Percentiles rank a stretch among this genome's conserved stretches.
Evolutionary conservation across 805 yeast species (phyloP).

Genomic region (Ogataea zsoltii): DNA sequence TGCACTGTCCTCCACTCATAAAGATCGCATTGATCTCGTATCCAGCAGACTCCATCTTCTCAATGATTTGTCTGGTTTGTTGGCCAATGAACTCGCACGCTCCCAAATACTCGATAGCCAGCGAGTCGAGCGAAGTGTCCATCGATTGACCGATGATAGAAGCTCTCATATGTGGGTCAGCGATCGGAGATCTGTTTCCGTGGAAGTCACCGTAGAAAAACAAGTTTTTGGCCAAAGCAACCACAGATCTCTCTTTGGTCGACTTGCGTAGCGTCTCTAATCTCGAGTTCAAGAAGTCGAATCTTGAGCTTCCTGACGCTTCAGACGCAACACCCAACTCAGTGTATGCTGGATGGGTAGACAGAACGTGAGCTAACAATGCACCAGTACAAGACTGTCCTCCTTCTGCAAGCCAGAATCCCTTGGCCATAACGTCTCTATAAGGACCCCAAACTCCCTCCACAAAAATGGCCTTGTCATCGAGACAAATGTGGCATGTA

Average conservation of each 20-base stretch:
- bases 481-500: slow-evolving; percentile 91
- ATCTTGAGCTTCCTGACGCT: slow-evolving; percentile 68
- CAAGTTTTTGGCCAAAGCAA: slow-evolving; percentile 76
- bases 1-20: slow-evolving; percentile 96
- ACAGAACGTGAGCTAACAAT: slow-evolving; percentile 79
- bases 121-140: slow-evolving; percentile 82
- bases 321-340: slow-evolving; percentile 70
- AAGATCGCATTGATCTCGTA: slow-evolving; percentile 74
- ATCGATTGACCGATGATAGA: slow-evolving; percentile 88
- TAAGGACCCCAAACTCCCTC: slow-evolving; percentile 99
- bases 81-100: slow-evolving; percentile 98
- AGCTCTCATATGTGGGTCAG: slow-evolving; percentile 92
- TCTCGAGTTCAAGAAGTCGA: slow-evolving; percentile 77
- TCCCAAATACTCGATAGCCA: slow-evolving; percentile 84
- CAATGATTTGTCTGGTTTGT: slow-evolving; percentile 94
- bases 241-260: slow-evolving; percentile 66
- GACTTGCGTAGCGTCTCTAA: slow-evolving; percentile 66
- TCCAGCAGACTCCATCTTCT: slow-evolving; percentile 78
- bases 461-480: slow-evolving; percentile 82
- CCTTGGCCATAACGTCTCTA: slow-evolving; percentile 87
- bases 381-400: slow-evolving; percentile 99
- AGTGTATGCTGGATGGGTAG: slow-evolving; percentile 84
- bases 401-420: slow-evolving; percentile 95
- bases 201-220: slow-evolving; percentile 96
- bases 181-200: slow-evolving; percentile 97